Conservation (phyloP, 1,284 basidiomycete species). For the Grifola frondosa region DNA sequence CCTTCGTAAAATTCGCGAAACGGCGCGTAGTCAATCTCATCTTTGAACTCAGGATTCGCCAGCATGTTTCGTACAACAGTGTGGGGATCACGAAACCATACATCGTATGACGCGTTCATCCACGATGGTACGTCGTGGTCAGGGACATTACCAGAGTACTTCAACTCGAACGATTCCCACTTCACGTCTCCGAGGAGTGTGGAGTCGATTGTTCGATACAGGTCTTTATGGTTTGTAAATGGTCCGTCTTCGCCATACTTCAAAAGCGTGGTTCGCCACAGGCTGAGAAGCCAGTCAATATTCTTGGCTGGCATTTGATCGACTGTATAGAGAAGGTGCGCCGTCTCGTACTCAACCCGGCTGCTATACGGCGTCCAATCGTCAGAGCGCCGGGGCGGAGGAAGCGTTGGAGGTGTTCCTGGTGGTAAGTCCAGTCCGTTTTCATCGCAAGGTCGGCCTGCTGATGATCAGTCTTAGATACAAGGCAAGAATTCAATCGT, state of each 20-base stretch:
- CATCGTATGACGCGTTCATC: slow-evolving; percentile 1
- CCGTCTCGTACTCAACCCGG: slow-evolving; percentile 6
- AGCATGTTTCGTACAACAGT: slow-evolving; percentile 1
- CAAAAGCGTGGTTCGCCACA: background rate
- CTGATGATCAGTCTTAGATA: no score
- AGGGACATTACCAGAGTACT: background rate
- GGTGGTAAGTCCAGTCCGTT: no score
- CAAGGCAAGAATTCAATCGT: no score
- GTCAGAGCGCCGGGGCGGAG: no score
- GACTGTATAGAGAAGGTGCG: slow-evolving; percentile 6
- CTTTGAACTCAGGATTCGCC: background rate
- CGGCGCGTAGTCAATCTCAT: slow-evolving; percentile 5
- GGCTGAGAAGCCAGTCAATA: background rate
- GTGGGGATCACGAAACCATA: slow-evolving; percentile 5
- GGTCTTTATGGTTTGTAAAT: background rate
- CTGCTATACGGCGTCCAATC: no score
- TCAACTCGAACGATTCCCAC: background rate
- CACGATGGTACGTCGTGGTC: background rate
- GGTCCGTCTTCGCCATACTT: background rate
- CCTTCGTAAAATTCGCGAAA: no score
- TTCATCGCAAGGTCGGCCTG: no score
- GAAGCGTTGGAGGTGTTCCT: no score
- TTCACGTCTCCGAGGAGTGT: background rate
- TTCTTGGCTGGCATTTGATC: background rate
- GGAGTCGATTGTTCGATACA: background rate